A percentile compares a stretch with the other conserved stretches of the same genome.
These are phyloP conservation scores for Camelina laxa DNA, from an alignment of 345 rosid genomes.

Conservation along the genomic window DNA sequence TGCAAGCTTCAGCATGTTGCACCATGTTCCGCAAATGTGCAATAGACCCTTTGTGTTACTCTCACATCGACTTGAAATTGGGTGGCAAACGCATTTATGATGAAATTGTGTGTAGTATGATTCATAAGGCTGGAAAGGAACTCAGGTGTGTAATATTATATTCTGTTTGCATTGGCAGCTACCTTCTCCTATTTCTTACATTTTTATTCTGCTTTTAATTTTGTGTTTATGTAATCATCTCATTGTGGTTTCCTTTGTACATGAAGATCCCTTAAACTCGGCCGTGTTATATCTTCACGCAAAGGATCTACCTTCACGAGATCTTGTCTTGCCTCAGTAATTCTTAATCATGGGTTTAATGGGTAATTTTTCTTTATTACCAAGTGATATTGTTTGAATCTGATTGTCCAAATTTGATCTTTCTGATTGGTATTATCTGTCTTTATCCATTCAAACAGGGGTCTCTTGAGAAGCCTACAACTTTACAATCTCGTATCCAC, in stretches of 20 bases:
- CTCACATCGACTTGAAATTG: not conserved
- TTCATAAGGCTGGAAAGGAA: not conserved
- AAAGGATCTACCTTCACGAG: constrained; percentile 45
- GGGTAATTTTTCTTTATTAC: constrained; percentile 6
- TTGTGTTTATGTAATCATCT: constrained; percentile 1
- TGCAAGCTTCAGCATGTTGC: constrained; percentile 6
- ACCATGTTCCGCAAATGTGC: not conserved
- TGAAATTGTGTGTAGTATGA: not conserved
- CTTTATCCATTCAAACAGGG: constrained; percentile 44
- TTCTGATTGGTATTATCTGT: constrained; percentile 23
- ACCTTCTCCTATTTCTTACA: not conserved
- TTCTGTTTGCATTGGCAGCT: not conserved
- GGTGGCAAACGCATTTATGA: not conserved
- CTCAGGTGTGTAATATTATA: not conserved
- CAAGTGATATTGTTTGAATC: not conserved
- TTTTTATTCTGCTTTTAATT: not conserved
- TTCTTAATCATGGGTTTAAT: not conserved
- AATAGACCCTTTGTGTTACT: not conserved
- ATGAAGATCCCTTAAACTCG: constrained; percentile 73
- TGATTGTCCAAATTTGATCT: not conserved
- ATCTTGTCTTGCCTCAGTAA: constrained; percentile 63
- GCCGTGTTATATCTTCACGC: constrained; percentile 62
- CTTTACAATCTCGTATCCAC: constrained; percentile 73
- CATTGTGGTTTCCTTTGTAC: constrained; percentile 1
- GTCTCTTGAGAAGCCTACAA: constrained; percentile 63